Base-by-base conservation (phyloP, 164 flowering plant genomes). In the Nymphaea thermarum region DNA sequence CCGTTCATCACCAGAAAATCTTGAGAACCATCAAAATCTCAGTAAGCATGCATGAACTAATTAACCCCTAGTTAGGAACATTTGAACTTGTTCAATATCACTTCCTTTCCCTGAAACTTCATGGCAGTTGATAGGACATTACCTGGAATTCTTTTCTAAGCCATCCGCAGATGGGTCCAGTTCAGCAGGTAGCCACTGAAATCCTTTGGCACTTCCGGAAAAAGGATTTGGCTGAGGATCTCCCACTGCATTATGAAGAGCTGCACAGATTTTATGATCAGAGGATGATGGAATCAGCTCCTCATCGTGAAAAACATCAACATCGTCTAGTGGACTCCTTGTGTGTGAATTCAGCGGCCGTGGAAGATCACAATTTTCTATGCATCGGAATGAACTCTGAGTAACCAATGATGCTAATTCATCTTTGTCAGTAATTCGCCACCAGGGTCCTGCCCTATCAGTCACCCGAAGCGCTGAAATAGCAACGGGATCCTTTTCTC, bases 341-440 rank as follows among this genome's bases (percentile, higher is more conserved):
- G 71, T 55, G 62, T 77, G 74, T 71, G 65, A 74, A 36, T 43
- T 45, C 71, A 73, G 82, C 4, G 82, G 84, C 59, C 70, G 78
- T 2, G 85, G 87, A 74, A 82, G 82, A 75, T 86, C 88, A 73
- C 83, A 83, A 62, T 83, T 84, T 68, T 79, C 80, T 63, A 81
- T 72, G 65, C 77, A 77, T 64, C 75, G 79, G 25, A 76, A 67
- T 4, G 87, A 77, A 65, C 74, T 80, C 66, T 71, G 77, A 63
- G 85, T 85, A 68, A 82, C 84, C 72, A 83, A 78, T 44, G 78
- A 75, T 71, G 82, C 85, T 71, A 81, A 70, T 61, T 81, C 85
- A 43, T 80, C 75, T 77, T 76, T 80, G 70, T 83, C 86, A 43
- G 79, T 70, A 15, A 76, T 72, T 7, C 77, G 79, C 86, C 85